A percentile compares a stretch with the other conserved stretches of the same genome.
Conservation (phyloP, 1,139 yeast species). For the Saccharomyces hybrid region DNA sequence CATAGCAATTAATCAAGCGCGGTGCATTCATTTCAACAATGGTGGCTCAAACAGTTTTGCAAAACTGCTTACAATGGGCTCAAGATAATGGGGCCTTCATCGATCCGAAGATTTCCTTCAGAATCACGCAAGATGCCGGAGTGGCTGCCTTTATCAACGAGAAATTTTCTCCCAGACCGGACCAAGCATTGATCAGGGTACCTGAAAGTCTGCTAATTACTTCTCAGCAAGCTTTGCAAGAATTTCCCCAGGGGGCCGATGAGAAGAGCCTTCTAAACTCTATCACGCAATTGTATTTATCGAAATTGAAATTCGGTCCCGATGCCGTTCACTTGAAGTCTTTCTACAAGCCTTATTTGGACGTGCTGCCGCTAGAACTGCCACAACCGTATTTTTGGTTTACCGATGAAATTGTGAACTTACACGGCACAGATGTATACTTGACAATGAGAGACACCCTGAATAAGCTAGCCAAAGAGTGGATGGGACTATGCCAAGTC, state of each 20-base stretch:
- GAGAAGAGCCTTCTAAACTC: constrained; percentile 34
- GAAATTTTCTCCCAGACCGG: constrained; percentile 9
- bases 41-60: constrained; percentile 10
- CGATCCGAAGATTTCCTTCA: constrained; percentile 32
- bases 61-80: constrained; percentile 44
- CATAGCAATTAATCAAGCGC: not conserved
- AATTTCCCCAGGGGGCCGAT: constrained; percentile 25
- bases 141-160: constrained; percentile 36
- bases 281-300: constrained; percentile 42
- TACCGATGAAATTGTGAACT: constrained; percentile 40
- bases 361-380: constrained; percentile 49
- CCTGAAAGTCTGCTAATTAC: constrained; percentile 40
- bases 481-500: constrained; percentile 18
- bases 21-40: not conserved
- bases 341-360: constrained; percentile 45
- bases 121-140: constrained; percentile 29
- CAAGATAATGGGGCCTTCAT: constrained; percentile 41
- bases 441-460: constrained; percentile 32
- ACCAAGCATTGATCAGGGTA: constrained; percentile 30
- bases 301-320: constrained; percentile 35
- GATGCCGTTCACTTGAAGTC: constrained; percentile 13
- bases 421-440: constrained; percentile 56
- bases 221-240: constrained; percentile 37
- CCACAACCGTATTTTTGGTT: constrained; percentile 62
- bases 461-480: constrained; percentile 27